Evolutionary conservation across 2,329 filamentous ascomycete species (phyloP), one percentile per base, ranked within the genome.

Genomic region (Ceratocystis eucalypticola): DNA sequence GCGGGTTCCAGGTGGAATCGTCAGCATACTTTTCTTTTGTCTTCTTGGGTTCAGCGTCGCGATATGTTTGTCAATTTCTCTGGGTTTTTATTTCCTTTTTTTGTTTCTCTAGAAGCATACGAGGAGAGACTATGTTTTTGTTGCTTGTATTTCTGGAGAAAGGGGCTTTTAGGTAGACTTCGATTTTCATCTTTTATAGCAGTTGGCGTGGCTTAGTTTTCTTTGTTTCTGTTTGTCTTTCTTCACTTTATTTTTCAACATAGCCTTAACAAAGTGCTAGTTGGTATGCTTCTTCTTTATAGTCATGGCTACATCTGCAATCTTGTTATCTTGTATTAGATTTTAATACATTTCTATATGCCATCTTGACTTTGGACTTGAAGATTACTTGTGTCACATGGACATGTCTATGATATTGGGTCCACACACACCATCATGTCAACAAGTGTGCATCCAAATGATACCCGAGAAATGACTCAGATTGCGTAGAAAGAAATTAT

Each of bases 41-140:
- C 10, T 41, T 33, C 25, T 33, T 63, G 46, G 61, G 61, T 44
- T 48, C 48, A 48, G 44, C 61, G 61, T 48, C 30, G 61, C 30
- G 15, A 48, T 63, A 22, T 63, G 25, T 48, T 12, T 5, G 12
- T 33, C 8, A 5, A 15, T 45, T 63, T 46, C n/a, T 48, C 22
- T 20, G 44, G 20, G 61, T 45, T 45, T 57, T n/a, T 45, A 4
- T 46, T 59, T 57, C 17, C 8, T 45, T 59, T 46, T 65, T 15
- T 22, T 44, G 22, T n/a, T 61, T 30, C 25, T 20, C 41, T 65
- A 20, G 12, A 8, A 45, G 10, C 55, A 55, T n/a, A 20, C 33
- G 53, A 59, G 28, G 53, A n/a, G 53, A n/a, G 25, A 30, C 28
- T 20, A 10, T 30, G 61, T 17, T 30, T 50, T 63, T 44, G 28